Base-by-base conservation (phyloP, 352 stramenopile species). In the Phytopythium litorale region DNA sequence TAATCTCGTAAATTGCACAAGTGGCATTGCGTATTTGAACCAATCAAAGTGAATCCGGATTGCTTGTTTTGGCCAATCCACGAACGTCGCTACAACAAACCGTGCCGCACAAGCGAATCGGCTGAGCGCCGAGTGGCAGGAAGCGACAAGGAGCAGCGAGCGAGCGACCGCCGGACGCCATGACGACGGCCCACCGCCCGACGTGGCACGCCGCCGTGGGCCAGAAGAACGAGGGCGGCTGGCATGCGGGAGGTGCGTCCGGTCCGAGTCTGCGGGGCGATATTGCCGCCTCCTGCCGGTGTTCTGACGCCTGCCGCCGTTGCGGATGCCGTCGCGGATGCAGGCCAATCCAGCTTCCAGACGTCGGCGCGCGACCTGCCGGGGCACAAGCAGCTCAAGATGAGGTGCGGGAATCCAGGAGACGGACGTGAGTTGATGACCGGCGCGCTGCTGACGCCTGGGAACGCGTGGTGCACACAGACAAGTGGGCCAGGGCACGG, bases 171-270 rank as follows among this genome's bases (percentile, higher is more conserved):
- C 42, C 42, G 42, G 42, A 23, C 42, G 50, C 12, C 19, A 95
- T 95, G 84, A 95, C 86, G 71, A 95, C 84, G n/a, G 86, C 86
- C 38, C 84, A 92, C 64, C 81, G 86, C 62, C 84, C 86, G 71
- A 95, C 86, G 23, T 95, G 84, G 84, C 79, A 95, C 66, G 86
- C 86, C 58, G 86, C 86, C 59, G 84, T 95, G 61, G 86, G 86
- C 42, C 84, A 95, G 70, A 81, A 88, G 61, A 95, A 93, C 68
- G 84, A 95, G 62, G 86, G 86, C 50, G 86, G 86, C 72, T 95
- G 86, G 84, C 81, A 95, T 43, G 72, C 84, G 6, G 86, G 84
- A 71, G 84, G 84, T 93, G 38, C 46, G 67, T 62, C 35, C 35
- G 8, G 0, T 9, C 35, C 16, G 35, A 4, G 35, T 40, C 12